phyloP scores from a whole-genome alignment of 1,284 basidiomycete genomes.

The Cutaneotrichosporon sp. region DNA sequence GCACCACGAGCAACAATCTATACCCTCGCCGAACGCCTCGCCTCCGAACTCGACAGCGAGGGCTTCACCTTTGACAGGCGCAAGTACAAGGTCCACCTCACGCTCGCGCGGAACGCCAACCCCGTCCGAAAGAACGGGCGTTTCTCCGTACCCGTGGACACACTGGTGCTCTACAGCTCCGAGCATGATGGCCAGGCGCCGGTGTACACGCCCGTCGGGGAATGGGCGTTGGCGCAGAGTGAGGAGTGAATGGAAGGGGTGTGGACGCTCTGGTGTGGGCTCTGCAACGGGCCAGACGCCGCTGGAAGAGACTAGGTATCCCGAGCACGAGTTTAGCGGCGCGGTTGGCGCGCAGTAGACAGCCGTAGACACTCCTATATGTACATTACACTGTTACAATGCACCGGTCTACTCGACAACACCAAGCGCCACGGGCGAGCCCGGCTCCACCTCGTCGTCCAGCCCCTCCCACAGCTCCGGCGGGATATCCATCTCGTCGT shows the following conservation, averaged over 20 bases:
- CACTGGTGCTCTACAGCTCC: neutral
- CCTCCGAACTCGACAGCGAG: neutral
- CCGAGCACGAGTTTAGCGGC: neutral
- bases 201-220: neutral
- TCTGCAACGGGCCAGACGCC: too few species aligned
- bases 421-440: slow-evolving; percentile 10
- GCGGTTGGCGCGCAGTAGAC: neutral
- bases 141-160: neutral
- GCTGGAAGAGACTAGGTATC: neutral
- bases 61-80: neutral
- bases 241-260: neutral
- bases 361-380: neutral
- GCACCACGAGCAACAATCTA: neutral
- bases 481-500: slow-evolving; percentile 27
- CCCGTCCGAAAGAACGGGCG: neutral
- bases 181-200: neutral
- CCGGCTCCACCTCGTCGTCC: neutral
- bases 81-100: neutral
- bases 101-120: neutral
- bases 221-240: neutral
- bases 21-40: neutral
- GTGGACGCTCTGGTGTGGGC: too few species aligned
- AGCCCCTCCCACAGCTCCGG: slow-evolving; percentile 34
- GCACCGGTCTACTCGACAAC: slow-evolving; percentile 6
- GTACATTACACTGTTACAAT: neutral